These are phyloP conservation scores for Colletotrichum gigasporum DNA, from an alignment of 2,329 filamentous ascomycete species.

Conservation along the genomic window DNA sequence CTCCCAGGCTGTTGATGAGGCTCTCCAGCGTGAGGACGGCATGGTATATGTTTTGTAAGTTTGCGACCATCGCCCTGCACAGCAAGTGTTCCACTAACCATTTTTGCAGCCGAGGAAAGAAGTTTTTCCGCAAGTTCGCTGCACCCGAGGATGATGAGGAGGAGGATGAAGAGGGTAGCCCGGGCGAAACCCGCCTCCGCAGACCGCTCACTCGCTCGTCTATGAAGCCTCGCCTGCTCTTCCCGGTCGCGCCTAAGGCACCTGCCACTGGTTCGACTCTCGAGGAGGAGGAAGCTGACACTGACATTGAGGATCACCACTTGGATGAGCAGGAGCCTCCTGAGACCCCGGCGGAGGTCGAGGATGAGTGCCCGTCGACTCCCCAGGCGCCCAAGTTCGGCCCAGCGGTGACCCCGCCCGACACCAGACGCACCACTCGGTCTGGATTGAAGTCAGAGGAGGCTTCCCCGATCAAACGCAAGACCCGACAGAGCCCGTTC, in stretches of 20 bases:
- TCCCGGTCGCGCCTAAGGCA: conserved; percentile 56
- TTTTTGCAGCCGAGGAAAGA: conserved; percentile 76
- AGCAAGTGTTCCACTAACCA: conserved; percentile 29
- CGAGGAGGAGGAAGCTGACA: conserved; percentile 68
- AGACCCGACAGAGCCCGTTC: conserved; percentile 64
- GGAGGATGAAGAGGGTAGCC: conserved; percentile 41
- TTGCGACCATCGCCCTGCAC: neutral
- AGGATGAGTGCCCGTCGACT: conserved; percentile 43
- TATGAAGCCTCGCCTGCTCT: conserved; percentile 78
- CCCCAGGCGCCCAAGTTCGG: conserved; percentile 65
- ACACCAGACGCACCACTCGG: conserved; percentile 68
- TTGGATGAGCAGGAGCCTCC: conserved; percentile 45
- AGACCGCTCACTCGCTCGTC: conserved; percentile 71
- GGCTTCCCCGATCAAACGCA: conserved; percentile 51
- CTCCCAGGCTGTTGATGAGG: conserved; percentile 68
- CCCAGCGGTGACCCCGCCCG: conserved; percentile 68
- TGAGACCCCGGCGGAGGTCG: conserved; percentile 39
- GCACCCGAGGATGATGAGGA: conserved; percentile 48
- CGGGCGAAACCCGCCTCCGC: conserved; percentile 42
- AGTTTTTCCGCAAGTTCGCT: conserved; percentile 76
- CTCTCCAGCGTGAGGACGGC: conserved; percentile 73
- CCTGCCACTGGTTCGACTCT: conserved; percentile 37
- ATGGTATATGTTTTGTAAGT: conserved; percentile 83
- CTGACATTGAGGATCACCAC: conserved; percentile 65
- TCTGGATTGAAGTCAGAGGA: conserved; percentile 58